phyloP scores from a whole-genome alignment of 139 green algal species.

The Chlamydomonas sphaeroides region DNA sequence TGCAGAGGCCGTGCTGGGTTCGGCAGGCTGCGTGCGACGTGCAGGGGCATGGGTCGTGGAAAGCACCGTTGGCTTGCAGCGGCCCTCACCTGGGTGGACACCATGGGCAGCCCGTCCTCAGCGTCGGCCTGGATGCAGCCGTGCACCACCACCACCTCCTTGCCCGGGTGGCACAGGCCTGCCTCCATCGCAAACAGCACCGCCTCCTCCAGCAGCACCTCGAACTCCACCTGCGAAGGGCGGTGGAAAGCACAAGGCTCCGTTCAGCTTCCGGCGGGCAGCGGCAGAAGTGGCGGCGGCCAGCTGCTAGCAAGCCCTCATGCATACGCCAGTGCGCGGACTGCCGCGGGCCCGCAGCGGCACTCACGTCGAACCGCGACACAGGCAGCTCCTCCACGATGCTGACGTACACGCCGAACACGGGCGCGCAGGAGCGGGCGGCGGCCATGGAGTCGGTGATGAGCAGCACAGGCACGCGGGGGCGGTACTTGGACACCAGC shows the following conservation, averaged over 20 bases:
- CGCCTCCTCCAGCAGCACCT: conserved; percentile 56
- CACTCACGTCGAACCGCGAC: conserved; percentile 35
- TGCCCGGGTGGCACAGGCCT: conserved; percentile 57
- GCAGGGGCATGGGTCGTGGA: too few relatives aligned
- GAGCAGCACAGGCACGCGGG: conserved; percentile 61
- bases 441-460: conserved; percentile 49
- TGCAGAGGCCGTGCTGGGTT: too few relatives aligned
- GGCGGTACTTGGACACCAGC: conserved; percentile 75
- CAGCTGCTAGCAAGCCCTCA: too few relatives aligned
- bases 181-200: conserved; percentile 49
- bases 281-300: too few relatives aligned
- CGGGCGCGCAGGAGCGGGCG: conserved; percentile 45
- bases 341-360: too few relatives aligned
- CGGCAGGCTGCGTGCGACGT: too few relatives aligned
- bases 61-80: too few relatives aligned
- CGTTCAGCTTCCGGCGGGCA: too few relatives aligned
- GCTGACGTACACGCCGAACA: conserved; percentile 55
- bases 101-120: conserved; percentile 46
- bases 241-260: too few relatives aligned
- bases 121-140: conserved; percentile 36
- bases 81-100: conserved; percentile 45
- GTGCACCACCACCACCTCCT: conserved; percentile 45
- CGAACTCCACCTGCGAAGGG: conserved; percentile 44
- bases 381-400: conserved; percentile 52
- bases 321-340: too few relatives aligned